These are phyloP conservation scores for Aegilops umbellulata DNA, from an alignment of 176 grass and related monocot genomes.

Conservation along the genomic window DNA sequence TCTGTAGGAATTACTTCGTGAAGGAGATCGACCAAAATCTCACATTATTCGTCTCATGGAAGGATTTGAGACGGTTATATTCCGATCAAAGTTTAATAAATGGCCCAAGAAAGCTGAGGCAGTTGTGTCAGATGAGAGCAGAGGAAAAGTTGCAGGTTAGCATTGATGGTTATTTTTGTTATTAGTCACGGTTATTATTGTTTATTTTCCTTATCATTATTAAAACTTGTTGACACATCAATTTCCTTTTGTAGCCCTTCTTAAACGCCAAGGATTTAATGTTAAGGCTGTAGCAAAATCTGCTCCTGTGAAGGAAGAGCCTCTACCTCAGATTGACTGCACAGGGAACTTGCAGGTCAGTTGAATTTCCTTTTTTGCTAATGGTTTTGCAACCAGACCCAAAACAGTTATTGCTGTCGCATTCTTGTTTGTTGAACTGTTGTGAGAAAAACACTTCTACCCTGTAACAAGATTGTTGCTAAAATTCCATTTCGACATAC, in stretches of 20 bases:
- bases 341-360: conserved; percentile 87
- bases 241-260: conserved; percentile 60
- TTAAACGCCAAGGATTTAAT: conserved; percentile 96
- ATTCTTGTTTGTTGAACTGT: conserved; percentile 26
- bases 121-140: conserved; percentile 89
- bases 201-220: conserved; percentile 8
- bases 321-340: conserved; percentile 96
- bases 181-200: not conserved
- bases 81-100: conserved; percentile 84
- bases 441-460: conserved; percentile 9
- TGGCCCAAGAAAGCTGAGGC: conserved; percentile 95
- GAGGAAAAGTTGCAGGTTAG: conserved; percentile 99
- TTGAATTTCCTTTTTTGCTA: conserved; percentile 34
- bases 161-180: conserved; percentile 7
- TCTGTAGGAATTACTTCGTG: conserved; percentile 74
- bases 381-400: conserved; percentile 8
- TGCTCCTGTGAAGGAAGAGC: conserved; percentile 89
- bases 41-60: conserved; percentile 91
- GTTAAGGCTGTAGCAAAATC: conserved; percentile 75
- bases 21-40: conserved; percentile 57
- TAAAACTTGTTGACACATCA: conserved; percentile 9
- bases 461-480: conserved; percentile 9
- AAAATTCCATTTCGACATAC: conserved; percentile 4
- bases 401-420: not conserved
- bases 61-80: conserved; percentile 89